Evolutionary conservation across 257 asterid genomes (phyloP).

Genomic region (Capsicum pubescens): DNA sequence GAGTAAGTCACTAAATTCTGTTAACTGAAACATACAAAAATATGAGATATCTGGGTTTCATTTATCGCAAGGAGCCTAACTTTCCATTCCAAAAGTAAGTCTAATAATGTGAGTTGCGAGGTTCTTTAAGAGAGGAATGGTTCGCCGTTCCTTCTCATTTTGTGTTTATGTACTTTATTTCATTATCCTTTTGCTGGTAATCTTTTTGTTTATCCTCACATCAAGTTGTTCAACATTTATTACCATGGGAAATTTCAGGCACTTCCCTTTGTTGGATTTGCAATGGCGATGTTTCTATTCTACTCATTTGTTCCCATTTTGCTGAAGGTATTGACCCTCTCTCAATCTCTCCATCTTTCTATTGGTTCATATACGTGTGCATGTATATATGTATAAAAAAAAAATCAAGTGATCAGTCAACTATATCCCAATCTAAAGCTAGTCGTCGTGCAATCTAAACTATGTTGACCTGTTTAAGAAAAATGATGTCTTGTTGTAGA

Average conservation of each 20-base stretch:
- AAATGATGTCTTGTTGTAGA: neutral
- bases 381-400: neutral
- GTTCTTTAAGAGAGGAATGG: neutral
- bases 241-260: slow-evolving; percentile 47
- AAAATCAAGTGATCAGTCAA: neutral
- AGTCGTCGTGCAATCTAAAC: slow-evolving; percentile 6
- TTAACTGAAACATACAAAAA: slow-evolving; percentile 2
- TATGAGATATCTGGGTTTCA: neutral
- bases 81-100: slow-evolving; percentile 10
- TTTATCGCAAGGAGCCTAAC: slow-evolving; percentile 12
- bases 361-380: neutral
- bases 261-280: slow-evolving; percentile 84
- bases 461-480: slow-evolving; percentile 8
- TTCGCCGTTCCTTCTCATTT: neutral
- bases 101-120: slow-evolving; percentile 12
- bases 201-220: slow-evolving; percentile 8
- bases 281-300: slow-evolving; percentile 84
- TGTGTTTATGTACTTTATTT: neutral
- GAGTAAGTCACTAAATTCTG: neutral
- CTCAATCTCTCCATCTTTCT: neutral
- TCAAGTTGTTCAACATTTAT: slow-evolving; percentile 12
- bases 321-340: slow-evolving; percentile 60
- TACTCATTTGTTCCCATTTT: slow-evolving; percentile 85
- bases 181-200: neutral
- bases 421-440: neutral